These are phyloP conservation scores for Dendrobium catenatum DNA, from an alignment of 106 monocot genomes.

Conservation along the genomic window DNA sequence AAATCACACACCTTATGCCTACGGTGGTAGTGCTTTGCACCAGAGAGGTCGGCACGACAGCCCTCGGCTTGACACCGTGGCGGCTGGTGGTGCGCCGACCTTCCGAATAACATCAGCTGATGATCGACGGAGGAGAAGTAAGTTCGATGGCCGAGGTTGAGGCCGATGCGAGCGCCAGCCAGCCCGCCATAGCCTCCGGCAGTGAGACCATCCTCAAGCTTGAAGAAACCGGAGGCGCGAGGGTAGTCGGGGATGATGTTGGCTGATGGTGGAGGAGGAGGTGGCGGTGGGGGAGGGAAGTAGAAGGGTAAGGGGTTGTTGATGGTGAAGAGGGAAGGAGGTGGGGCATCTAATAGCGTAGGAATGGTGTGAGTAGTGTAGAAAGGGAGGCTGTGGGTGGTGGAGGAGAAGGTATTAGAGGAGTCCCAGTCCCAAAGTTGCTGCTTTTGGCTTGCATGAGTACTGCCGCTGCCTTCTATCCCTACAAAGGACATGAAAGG, in stretches of 20 bases:
- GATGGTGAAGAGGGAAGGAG: too few species aligned
- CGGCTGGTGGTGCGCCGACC: constrained; percentile 9
- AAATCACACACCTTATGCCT: constrained; percentile 42
- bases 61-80: constrained; percentile 39
- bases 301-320: not conserved
- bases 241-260: not conserved
- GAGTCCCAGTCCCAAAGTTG: constrained; percentile 2
- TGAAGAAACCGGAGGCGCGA: not conserved
- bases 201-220: not conserved
- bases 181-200: not conserved
- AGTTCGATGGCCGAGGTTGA: constrained; percentile 35
- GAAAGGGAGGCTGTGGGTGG: not conserved
- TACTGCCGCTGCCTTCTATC: too few species aligned
- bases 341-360: too few species aligned
- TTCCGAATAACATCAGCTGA: not conserved
- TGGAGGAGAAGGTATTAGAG: too few species aligned
- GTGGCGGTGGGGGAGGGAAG: not conserved
- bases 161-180: constrained; percentile 12
- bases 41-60: constrained; percentile 25
- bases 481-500: constrained; percentile 1
- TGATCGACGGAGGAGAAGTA: constrained; percentile 32
- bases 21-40: constrained; percentile 40
- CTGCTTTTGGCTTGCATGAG: not conserved
- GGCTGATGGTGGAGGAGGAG: not conserved
- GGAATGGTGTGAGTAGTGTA: not conserved